Evolutionary conservation across 805 yeast species (phyloP).

Genomic region (Saturnispora serradocipensis): DNA sequence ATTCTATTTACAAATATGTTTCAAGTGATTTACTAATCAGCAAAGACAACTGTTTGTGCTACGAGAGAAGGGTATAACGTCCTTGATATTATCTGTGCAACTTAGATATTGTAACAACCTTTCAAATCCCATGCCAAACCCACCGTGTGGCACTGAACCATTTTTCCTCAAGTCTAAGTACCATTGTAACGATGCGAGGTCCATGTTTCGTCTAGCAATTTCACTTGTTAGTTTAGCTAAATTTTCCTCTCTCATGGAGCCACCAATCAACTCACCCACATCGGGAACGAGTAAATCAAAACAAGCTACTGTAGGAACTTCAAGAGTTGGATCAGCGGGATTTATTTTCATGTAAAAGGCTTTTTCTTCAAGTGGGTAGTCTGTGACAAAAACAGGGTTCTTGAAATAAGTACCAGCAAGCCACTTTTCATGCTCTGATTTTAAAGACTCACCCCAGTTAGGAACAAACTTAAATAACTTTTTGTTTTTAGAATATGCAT

Average conservation of each 20-base stretch:
- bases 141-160: slow-evolving; percentile 92
- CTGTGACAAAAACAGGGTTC: slow-evolving; percentile 80
- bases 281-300: slow-evolving; percentile 85
- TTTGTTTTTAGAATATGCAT: slow-evolving; percentile 23
- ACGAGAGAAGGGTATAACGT: slow-evolving; percentile 81
- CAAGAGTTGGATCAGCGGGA: slow-evolving; percentile 19
- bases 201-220: slow-evolving; percentile 50
- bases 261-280: slow-evolving; percentile 91
- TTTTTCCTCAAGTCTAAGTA: slow-evolving; percentile 62
- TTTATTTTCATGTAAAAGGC: slow-evolving; percentile 86
- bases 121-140: slow-evolving; percentile 94
- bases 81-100: slow-evolving; percentile 73
- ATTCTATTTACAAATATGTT: not conserved
- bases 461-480: slow-evolving; percentile 37
- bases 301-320: slow-evolving; percentile 67
- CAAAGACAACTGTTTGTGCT: slow-evolving; percentile 47
- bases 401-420: slow-evolving; percentile 60
- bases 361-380: slow-evolving; percentile 71
- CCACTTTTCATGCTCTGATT: slow-evolving; percentile 88
- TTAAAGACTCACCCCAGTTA: slow-evolving; percentile 63
- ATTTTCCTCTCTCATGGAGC: slow-evolving; percentile 80
- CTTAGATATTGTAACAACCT: slow-evolving; percentile 66
- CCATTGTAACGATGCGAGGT: slow-evolving; percentile 60
- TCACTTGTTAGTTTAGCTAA: slow-evolving; percentile 37
- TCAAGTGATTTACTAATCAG: slow-evolving; percentile 14